Conservation (phyloP, 1,284 basidiomycete genomes). For the Hemileia vastatrix region DNA sequence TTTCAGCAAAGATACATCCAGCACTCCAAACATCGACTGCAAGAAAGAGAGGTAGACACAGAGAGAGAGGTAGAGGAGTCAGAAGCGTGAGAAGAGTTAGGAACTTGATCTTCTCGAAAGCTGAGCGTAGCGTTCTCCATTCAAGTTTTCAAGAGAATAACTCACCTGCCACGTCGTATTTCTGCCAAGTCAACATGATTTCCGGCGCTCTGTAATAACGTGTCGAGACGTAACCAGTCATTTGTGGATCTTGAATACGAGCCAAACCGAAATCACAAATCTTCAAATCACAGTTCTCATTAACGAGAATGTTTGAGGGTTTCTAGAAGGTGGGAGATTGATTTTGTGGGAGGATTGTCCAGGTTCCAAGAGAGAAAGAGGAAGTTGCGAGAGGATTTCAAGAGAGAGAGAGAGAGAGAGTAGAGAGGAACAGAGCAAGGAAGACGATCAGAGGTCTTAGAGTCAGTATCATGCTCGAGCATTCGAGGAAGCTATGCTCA, state of each 20-base stretch:
- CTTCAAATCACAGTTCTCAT: constrained; percentile 97
- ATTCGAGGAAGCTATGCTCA: too few relatives aligned
- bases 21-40: constrained; percentile 43
- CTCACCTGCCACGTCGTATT: constrained; percentile 84
- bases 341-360: too few relatives aligned
- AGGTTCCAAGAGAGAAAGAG: too few relatives aligned
- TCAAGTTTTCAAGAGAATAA: constrained; percentile 16
- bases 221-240: constrained; percentile 99
- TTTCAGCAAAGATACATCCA: constrained; percentile 44
- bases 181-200: constrained; percentile 99
- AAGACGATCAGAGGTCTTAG: too few relatives aligned
- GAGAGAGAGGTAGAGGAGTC: background rate
- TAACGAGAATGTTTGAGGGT: constrained; percentile 98
- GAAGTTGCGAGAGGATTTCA: too few relatives aligned
- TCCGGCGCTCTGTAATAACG: constrained; percentile 97
- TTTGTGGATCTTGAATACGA: constrained; percentile 84
- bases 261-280: constrained; percentile 98
- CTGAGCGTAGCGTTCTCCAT: too few relatives aligned
- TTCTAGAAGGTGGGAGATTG: constrained; percentile 57
- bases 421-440: too few relatives aligned
- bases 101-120: too few relatives aligned
- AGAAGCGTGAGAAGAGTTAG: background rate
- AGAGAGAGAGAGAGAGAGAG: too few relatives aligned
- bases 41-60: too few relatives aligned
- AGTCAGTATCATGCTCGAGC: too few relatives aligned